These are phyloP conservation scores for Starmerella lactis-condensi DNA, from an alignment of 805 yeast genomes.

Conservation along the genomic window DNA sequence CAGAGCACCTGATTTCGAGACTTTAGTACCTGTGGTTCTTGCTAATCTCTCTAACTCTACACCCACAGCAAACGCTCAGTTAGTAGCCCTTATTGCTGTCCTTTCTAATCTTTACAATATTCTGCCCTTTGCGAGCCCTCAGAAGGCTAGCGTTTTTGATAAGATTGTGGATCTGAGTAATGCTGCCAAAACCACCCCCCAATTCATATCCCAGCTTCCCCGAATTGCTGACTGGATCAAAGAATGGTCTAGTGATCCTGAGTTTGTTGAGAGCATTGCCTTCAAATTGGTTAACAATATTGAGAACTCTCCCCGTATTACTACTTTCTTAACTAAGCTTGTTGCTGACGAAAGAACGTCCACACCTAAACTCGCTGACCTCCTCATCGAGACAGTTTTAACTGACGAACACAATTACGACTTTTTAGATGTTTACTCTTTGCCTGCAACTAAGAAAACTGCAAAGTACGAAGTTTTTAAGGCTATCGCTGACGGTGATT, in stretches of 20 bases:
- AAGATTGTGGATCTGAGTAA: conserved; percentile 22
- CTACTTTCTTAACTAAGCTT: conserved; percentile 11
- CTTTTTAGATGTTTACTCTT: conserved; percentile 13
- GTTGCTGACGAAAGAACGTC: conserved; percentile 2
- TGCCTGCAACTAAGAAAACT: conserved; percentile 16
- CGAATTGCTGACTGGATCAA: conserved; percentile 24
- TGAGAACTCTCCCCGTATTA: conserved; percentile 4
- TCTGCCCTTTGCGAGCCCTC: conserved; percentile 18
- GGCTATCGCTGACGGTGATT: conserved; percentile 21
- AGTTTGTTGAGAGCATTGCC: conserved; percentile 17
- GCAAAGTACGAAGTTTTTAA: conserved; percentile 17
- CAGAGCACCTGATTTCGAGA: conserved; percentile 21
- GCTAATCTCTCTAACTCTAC: conserved; percentile 17
- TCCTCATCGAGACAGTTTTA: conserved; percentile 10
- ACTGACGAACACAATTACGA: conserved; percentile 18
- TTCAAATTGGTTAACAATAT: conserved; percentile 16
- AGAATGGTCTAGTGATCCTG: conserved; percentile 21
- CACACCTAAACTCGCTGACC: conserved; percentile 2
- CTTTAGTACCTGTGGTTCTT: conserved; percentile 19
- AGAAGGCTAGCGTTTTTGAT: conserved; percentile 20
- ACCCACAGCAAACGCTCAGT: conserved; percentile 16
- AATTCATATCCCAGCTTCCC: conserved; percentile 24
- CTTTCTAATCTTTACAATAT: conserved; percentile 26
- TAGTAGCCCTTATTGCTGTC: conserved; percentile 21
- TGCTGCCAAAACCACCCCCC: conserved; percentile 20